phyloP scores from a whole-genome alignment of 345 rosid genomes.

The Pugionium dolabratum region DNA sequence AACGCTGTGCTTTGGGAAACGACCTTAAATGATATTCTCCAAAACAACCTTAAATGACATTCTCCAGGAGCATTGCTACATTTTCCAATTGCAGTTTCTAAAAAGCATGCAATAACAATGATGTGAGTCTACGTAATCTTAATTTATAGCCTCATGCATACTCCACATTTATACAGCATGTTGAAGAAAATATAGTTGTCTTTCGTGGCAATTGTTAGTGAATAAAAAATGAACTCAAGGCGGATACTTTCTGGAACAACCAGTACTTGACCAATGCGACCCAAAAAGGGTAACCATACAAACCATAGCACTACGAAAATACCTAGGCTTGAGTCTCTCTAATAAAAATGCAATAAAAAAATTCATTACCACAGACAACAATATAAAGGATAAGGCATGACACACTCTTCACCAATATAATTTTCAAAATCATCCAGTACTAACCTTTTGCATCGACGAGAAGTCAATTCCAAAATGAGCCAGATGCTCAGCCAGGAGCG shows the following conservation, averaged over 20 bases:
- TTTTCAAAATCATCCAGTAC: constrained; percentile 28
- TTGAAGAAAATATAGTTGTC: constrained; percentile 7
- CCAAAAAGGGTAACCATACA: constrained; percentile 7
- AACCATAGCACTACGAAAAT: constrained; percentile 6
- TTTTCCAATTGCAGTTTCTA: neutral
- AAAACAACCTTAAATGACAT: constrained; percentile 19
- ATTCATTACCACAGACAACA: constrained; percentile 25
- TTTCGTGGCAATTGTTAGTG: neutral
- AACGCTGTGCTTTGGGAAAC: constrained; percentile 15
- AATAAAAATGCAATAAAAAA: neutral
- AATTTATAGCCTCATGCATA: constrained; percentile 9
- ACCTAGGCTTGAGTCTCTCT: constrained; percentile 10
- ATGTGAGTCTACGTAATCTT: constrained; percentile 22
- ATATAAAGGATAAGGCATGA: constrained; percentile 8
- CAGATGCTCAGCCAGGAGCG: constrained; percentile 87
- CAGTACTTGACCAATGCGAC: neutral
- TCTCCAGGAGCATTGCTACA: constrained; percentile 11
- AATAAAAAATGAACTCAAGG: constrained; percentile 8
- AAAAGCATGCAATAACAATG: constrained; percentile 22
- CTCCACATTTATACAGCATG: constrained; percentile 19
- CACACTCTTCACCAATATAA: constrained; percentile 14
- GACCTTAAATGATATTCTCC: too few species aligned
- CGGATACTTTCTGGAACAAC: constrained; percentile 9
- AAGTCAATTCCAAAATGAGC: constrained; percentile 97
- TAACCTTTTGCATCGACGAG: constrained; percentile 90